phyloP scores from a whole-genome alignment of 2,329 filamentous ascomycete species.

The Ampelomyces quisqualis region DNA sequence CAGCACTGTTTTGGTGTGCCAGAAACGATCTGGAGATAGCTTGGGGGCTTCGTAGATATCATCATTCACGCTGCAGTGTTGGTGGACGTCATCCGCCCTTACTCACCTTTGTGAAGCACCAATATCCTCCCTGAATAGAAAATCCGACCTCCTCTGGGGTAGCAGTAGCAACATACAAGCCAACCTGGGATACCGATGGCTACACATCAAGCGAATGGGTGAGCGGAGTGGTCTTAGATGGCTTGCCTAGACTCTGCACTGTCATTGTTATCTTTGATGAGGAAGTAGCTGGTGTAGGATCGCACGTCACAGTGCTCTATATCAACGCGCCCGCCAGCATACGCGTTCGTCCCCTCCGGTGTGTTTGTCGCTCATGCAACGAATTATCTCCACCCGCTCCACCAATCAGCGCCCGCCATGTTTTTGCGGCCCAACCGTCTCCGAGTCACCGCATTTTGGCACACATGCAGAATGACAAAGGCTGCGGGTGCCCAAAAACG shows the following conservation, averaged over 20 bases:
- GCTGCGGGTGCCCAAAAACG: conserved; percentile 32
- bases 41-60: conserved; percentile 7
- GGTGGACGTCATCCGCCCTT: conserved; percentile 7
- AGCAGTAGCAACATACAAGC: not conserved
- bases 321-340: conserved; percentile 27
- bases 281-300: conserved; percentile 5
- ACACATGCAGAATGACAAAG: conserved; percentile 37
- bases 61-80: conserved; percentile 14
- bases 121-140: conserved; percentile 10
- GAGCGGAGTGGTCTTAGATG: conserved; percentile 4
- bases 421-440: conserved; percentile 35
- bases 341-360: conserved; percentile 29
- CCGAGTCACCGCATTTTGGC: conserved; percentile 38
- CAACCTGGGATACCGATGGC: conserved; percentile 1
- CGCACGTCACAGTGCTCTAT: conserved; percentile 10
- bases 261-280: too few relatives aligned
- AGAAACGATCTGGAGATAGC: not conserved
- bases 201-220: conserved; percentile 8
- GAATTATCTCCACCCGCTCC: conserved; percentile 32
- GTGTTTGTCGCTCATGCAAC: conserved; percentile 27
- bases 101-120: conserved; percentile 1
- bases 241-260: not conserved
- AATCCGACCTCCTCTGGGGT: conserved; percentile 1
- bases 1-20: conserved; percentile 7
- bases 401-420: conserved; percentile 42